Conservation (phyloP, 2,329 filamentous ascomycete species). For the Pseudocercospora cruenta region DNA sequence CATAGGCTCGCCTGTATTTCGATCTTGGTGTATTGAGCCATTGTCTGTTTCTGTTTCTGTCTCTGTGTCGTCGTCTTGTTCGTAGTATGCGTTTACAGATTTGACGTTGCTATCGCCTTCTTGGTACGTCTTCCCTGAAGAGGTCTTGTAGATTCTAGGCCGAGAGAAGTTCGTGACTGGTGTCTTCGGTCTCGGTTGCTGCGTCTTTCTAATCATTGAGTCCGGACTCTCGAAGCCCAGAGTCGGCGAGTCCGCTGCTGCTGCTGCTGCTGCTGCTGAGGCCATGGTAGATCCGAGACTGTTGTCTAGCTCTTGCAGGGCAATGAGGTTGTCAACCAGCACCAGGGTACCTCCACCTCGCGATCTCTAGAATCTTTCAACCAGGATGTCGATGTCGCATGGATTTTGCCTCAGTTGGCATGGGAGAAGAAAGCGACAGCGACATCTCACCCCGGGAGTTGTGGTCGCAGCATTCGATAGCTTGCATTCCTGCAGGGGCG, state of each 20-base stretch:
- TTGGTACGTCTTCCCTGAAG: neutral
- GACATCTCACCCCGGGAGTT: neutral
- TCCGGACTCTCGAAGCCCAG: neutral
- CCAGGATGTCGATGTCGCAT: neutral
- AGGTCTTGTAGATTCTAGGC: conserved; percentile 1
- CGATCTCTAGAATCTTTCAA: neutral
- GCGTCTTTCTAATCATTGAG: neutral
- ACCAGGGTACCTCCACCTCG: neutral
- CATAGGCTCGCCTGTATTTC: neutral
- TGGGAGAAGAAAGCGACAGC: neutral
- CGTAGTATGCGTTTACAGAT: conserved; percentile 14
- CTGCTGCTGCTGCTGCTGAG: neutral
- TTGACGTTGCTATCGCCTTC: conserved; percentile 9
- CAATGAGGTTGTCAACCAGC: neutral
- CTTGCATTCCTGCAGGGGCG: neutral
- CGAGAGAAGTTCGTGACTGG: conserved; percentile 16
- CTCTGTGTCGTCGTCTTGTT: conserved; percentile 1
- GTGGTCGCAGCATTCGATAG: neutral
- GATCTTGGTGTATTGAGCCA: neutral
- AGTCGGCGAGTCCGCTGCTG: neutral
- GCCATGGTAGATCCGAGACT: neutral
- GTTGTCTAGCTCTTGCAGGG: neutral
- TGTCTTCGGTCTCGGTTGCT: neutral
- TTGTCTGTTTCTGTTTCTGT: neutral
- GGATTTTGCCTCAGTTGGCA: neutral